These are phyloP conservation scores for Phragmites australis DNA, from an alignment of 176 grass and related monocot species.

Conservation along the genomic window DNA sequence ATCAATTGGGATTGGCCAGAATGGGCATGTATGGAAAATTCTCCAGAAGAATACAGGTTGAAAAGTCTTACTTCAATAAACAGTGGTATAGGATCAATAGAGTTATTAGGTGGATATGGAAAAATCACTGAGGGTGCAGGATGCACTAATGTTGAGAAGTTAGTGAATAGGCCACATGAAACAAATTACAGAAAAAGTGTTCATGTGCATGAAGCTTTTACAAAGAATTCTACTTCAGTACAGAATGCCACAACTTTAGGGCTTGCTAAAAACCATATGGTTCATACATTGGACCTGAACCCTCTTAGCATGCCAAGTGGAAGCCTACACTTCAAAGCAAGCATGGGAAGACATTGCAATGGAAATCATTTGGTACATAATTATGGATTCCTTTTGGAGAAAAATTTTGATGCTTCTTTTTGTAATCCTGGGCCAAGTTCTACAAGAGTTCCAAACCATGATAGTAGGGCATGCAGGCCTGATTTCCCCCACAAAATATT, in stretches of 20 bases:
- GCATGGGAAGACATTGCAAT: slow-evolving; percentile 32
- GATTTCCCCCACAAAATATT: slow-evolving; percentile 34
- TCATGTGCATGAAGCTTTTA: slow-evolving; percentile 29
- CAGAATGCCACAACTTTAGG: slow-evolving; percentile 31
- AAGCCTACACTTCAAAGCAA: slow-evolving; percentile 21
- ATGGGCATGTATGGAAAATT: slow-evolving; percentile 27
- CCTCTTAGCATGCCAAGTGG: slow-evolving; percentile 27
- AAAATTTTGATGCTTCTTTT: slow-evolving; percentile 44
- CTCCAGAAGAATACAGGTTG: slow-evolving; percentile 33
- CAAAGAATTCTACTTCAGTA: slow-evolving; percentile 38
- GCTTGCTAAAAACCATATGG: slow-evolving; percentile 28
- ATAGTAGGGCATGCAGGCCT: slow-evolving; percentile 16
- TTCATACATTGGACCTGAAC: slow-evolving; percentile 25
- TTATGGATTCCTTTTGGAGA: slow-evolving; percentile 41
- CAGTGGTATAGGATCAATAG: slow-evolving; percentile 27
- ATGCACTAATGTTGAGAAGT: slow-evolving; percentile 25
- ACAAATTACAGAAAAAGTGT: slow-evolving; percentile 35
- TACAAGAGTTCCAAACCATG: slow-evolving; percentile 39
- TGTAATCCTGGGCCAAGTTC: slow-evolving; percentile 26
- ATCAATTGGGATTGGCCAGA: slow-evolving; percentile 74
- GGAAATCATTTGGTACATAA: slow-evolving; percentile 47
- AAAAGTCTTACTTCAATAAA: slow-evolving; percentile 35
- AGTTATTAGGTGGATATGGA: slow-evolving; percentile 40
- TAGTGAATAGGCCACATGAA: slow-evolving; percentile 32
- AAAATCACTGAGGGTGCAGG: slow-evolving; percentile 38